Conservation (phyloP, 306 rosid species). For the Elaeagnus macrophylla region DNA sequence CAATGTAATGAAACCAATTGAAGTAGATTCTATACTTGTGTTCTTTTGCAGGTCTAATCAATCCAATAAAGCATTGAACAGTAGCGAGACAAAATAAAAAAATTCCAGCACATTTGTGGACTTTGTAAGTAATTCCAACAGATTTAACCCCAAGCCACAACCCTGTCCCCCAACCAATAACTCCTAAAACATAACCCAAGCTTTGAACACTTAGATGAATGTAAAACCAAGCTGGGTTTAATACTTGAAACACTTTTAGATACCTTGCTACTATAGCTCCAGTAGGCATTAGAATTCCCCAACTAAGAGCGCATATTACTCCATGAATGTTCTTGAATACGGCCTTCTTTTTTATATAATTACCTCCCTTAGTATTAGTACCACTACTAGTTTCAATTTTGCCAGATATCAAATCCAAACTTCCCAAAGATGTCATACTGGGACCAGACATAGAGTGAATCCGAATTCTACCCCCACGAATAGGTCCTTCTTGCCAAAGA, state of each 20-base stretch:
- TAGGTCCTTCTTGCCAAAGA: conserved; percentile 29
- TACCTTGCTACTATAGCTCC: conserved; percentile 25
- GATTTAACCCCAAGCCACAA: not conserved
- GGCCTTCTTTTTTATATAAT: not conserved
- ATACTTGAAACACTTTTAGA: conserved; percentile 12
- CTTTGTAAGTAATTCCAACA: not conserved
- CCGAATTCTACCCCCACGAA: not conserved
- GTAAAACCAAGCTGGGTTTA: conserved; percentile 11
- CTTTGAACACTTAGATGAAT: conserved; percentile 19
- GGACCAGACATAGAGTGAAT: conserved; percentile 9
- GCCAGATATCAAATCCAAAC: conserved; percentile 12
- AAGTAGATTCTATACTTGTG: no score
- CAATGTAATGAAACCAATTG: no score
- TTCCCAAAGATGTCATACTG: conserved; percentile 20
- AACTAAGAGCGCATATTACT: conserved; percentile 17
- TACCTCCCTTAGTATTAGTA: not conserved
- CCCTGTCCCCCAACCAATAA: conserved; percentile 16
- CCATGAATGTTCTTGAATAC: conserved; percentile 3
- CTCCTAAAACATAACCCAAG: conserved; percentile 3
- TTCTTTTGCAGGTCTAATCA: no score
- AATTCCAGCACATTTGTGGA: conserved; percentile 25
- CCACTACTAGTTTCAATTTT: not conserved
- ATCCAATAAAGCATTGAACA: not conserved
- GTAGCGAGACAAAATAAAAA: not conserved
- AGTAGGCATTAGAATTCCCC: conserved; percentile 33